Conservation (phyloP, 345 rosid species). For the Sapria himalayana region DNA sequence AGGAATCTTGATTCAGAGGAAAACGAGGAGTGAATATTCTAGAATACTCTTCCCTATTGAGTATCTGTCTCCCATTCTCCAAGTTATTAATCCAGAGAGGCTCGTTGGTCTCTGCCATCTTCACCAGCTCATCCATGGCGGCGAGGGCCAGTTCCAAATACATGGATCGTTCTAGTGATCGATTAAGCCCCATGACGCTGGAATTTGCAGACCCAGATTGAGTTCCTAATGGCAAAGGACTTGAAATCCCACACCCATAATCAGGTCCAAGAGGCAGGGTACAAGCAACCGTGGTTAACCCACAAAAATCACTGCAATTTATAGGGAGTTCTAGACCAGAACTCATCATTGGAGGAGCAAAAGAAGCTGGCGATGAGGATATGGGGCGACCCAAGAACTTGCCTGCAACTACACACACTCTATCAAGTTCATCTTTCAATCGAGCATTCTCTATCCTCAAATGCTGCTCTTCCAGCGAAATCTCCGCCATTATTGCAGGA, state of each 20-base stretch:
- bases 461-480: conserved; percentile 81
- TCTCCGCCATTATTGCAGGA: conserved; percentile 59
- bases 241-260: conserved; percentile 30
- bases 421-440: conserved; percentile 65
- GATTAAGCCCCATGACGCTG: conserved; percentile 21
- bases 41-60: conserved; percentile 55
- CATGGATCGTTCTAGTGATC: conserved; percentile 49
- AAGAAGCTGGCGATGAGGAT: conserved; percentile 18
- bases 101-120: conserved; percentile 56
- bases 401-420: conserved; percentile 69
- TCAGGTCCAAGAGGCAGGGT: conserved; percentile 31
- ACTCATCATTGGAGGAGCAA: conserved; percentile 30
- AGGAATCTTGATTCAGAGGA: conserved; percentile 49
- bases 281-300: conserved; percentile 16
- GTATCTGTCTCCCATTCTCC: conserved; percentile 37
- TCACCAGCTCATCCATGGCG: conserved; percentile 78
- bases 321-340: conserved; percentile 74
- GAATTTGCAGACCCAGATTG: conserved; percentile 17
- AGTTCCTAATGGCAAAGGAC: conserved; percentile 14
- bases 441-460: conserved; percentile 70
- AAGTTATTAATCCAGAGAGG: conserved; percentile 54
- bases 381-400: conserved; percentile 78
- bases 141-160: conserved; percentile 58
- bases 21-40: conserved; percentile 38
- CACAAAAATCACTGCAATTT: conserved; percentile 40